Evolutionary conservation across 805 yeast genomes (phyloP), one percentile per base, ranked within the genome.

Genomic region (Pichia cabralensis): DNA sequence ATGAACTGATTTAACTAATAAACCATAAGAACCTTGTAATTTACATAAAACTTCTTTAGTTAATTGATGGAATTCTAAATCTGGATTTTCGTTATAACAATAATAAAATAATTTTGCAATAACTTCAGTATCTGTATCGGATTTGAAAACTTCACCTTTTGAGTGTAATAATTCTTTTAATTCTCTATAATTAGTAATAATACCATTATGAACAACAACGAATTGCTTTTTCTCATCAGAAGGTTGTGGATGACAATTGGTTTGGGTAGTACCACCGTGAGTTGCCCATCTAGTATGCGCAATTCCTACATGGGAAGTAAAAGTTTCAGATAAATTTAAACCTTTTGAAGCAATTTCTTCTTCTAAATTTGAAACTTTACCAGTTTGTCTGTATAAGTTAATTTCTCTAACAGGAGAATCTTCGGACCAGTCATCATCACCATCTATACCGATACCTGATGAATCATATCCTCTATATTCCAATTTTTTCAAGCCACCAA

Each of bases 261-360:
- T 49, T 42, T 70, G 74, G 46, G 74, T 76, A 38, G 96, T 96
- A 50, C 78, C 83, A 61, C 99, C 99, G 60, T 92, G 99, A 25
- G 99, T 92, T 33, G 99, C 99, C 99, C 99, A 92, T 68, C 99
- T 82, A 11, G 99, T 92, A 63, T 92, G 99, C 17, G 98, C 97
- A 58, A 92, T 92, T 55, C 95, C 98, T 41, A 78, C 86, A 56
- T 92, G 98, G 57, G 80, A 75, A 48, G 74, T 78, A 54, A 84
- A 86, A 15, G 74, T 67, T 41, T 72, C 76, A 20, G 68, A 60
- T 48, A 79, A 68, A 50, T 80, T 73, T 38, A 77, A 69, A 30
- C 71, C 57, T 16, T 49, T 54, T 5, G 49, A 36, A 22, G 61
- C 65, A 46, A 83, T 75, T 60, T 78, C 77, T 42, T 74, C 68